phyloP scores from a whole-genome alignment of 2,329 filamentous ascomycete genomes.

The Periconia digitata region DNA sequence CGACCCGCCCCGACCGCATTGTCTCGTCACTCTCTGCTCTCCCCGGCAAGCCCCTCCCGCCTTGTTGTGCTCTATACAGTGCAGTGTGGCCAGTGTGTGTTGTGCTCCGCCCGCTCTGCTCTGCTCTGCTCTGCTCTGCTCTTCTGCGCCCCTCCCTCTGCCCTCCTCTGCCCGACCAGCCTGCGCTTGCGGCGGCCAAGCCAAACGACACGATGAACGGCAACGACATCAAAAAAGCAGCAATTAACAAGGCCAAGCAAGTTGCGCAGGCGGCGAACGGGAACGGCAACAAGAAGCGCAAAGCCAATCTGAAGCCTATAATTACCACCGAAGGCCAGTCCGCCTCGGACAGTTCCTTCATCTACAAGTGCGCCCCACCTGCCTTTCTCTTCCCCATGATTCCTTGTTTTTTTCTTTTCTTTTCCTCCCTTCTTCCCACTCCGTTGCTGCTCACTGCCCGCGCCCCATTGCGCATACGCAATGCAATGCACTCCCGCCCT shows the following conservation, averaged over 20 bases:
- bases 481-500: conserved; percentile 4
- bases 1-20: neutral
- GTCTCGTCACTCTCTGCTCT: neutral
- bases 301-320: conserved; percentile 70
- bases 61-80: too few relatives aligned
- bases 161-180: neutral
- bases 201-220: conserved; percentile 59
- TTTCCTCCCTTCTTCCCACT: neutral
- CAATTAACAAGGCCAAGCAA: conserved; percentile 67
- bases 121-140: neutral
- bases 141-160: neutral
- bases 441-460: neutral
- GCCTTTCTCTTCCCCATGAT: neutral
- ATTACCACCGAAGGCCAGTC: conserved; percentile 62
- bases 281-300: conserved; percentile 69
- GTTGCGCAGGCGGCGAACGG: conserved; percentile 60
- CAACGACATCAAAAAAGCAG: conserved; percentile 64
- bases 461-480: neutral
- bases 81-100: too few relatives aligned
- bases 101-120: conserved; percentile 6
- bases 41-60: conserved; percentile 12
- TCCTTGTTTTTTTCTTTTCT: neutral
- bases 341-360: conserved; percentile 37
- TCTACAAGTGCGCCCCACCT: conserved; percentile 43
- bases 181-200: conserved; percentile 29